Base-by-base conservation (phyloP, 257 asterid genomes). In the Anisodus tanguticus region DNA sequence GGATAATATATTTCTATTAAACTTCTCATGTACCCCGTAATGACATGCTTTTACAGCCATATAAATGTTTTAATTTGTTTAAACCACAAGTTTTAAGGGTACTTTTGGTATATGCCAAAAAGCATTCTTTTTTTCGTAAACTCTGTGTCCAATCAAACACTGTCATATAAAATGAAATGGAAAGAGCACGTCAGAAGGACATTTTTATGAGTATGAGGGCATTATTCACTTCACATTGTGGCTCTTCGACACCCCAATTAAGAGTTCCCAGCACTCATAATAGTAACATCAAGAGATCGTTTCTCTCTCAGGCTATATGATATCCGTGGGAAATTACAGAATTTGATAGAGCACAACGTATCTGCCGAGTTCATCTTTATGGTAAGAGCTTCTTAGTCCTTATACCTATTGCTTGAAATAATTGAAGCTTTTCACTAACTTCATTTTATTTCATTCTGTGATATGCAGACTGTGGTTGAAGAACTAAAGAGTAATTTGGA, bases 311-410 rank as follows among this genome's bases (percentile, higher is more conserved):
- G 98, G 97, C 94, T 94, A 22, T 93, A 92, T 43, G 80, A 55
- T 70, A 92, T 94, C 86, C 95, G 97, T 4, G 93, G 95, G 85
- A 92, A 93, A 87, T 95, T 94, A 69, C 96, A 93, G 86, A 94
- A 91, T 81, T 96, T 94, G 55, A 90, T 92, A 68, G 97, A 94
- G 90, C 93, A 94, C 85, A 93, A 92, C 26, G 93, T 94, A 60
- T 93, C 95, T 37, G 95, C 97, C 0, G 93, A 92, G 86, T 93
- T 89, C 91, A 91, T 92, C 68, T 94, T 93, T 84, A 87, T 90
- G 78, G 98, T 94, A 88, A 87, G 94, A 83, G 79, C 6, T 76
- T 19, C 51, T 59, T 8, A 64, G 6, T 68, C 85, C 79, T 78
- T 69, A 45, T 51, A 58, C 67, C 80, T 78, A 51, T 15, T 67